Evolutionary conservation across 345 rosid species (phyloP).

Genomic region (Carallia brachiata): DNA sequence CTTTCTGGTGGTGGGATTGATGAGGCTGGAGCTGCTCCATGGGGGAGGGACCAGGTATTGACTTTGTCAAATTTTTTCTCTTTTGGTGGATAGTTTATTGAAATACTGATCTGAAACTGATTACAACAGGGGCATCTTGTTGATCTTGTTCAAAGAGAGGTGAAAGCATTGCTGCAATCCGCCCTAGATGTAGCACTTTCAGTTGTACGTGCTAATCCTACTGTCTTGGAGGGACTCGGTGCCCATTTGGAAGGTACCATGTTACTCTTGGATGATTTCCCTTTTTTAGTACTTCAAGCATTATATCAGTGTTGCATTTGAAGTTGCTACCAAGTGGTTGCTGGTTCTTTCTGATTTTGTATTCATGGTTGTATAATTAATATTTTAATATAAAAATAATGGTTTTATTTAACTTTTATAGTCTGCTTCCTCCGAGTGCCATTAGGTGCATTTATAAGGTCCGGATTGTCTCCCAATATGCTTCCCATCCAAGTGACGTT

Average conservation of each 20-base stretch:
- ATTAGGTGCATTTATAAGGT: not conserved
- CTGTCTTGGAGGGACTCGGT: slow-evolving; percentile 89
- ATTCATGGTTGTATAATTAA: not conserved
- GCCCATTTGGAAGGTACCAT: slow-evolving; percentile 83
- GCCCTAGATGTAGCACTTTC: slow-evolving; percentile 66
- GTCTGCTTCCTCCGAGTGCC: not conserved
- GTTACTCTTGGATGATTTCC: not conserved
- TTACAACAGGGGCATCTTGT: slow-evolving; percentile 72
- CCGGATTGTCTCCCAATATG: not conserved
- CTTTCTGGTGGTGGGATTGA: slow-evolving; percentile 87
- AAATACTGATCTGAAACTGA: slow-evolving; percentile 19
- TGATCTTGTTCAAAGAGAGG: slow-evolving; percentile 91
- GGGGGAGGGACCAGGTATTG: slow-evolving; percentile 89
- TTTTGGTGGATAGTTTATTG: not conserved
- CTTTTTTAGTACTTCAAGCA: not conserved
- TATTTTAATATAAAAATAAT: not conserved
- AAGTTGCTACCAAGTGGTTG: not conserved
- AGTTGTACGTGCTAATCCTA: slow-evolving; percentile 81
- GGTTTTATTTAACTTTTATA: not conserved
- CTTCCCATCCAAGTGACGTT: no score
- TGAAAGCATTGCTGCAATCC: slow-evolving; percentile 67
- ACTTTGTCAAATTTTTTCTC: slow-evolving; percentile 1
- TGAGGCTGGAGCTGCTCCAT: slow-evolving; percentile 61
- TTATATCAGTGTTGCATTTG: not conserved
- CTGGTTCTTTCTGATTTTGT: not conserved